Evolutionary conservation across 495 filamentous ascomycete genomes (phyloP).

Genomic region (Penicillium steckii): DNA sequence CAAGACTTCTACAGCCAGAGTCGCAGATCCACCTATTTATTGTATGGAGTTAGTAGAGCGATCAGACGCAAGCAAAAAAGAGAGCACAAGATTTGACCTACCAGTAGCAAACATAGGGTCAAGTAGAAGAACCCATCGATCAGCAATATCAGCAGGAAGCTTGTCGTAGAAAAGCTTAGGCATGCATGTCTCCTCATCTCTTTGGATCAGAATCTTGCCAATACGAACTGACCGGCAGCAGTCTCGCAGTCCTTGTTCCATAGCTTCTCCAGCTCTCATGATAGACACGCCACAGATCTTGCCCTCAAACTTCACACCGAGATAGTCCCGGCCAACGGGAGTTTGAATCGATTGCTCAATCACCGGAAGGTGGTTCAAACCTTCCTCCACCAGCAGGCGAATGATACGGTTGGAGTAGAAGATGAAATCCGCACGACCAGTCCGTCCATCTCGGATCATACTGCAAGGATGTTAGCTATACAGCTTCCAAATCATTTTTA

Average conservation of each 20-base stretch:
- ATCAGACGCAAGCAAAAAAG: background rate
- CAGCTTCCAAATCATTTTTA: background rate
- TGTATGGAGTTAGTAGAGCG: conserved; percentile 7
- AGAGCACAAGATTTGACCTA: conserved; percentile 37
- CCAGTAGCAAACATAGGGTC: conserved; percentile 99
- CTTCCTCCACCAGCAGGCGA: conserved; percentile 95
- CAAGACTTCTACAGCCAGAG: conserved; percentile 92
- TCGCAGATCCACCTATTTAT: conserved; percentile 79
- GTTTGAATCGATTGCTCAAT: conserved; percentile 85
- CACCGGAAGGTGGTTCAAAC: conserved; percentile 92
- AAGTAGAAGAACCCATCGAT: conserved; percentile 90
- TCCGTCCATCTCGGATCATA: conserved; percentile 91
- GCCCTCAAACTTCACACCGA: conserved; percentile 91
- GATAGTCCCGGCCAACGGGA: conserved; percentile 83
- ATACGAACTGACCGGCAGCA: conserved; percentile 96
- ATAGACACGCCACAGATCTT: conserved; percentile 99
- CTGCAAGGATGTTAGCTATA: conserved; percentile 49
- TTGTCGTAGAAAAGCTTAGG: conserved; percentile 97
- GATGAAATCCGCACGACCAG: conserved; percentile 91
- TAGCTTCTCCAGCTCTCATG: conserved; percentile 96
- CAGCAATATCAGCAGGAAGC: conserved; percentile 86
- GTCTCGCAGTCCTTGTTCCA: conserved; percentile 95
- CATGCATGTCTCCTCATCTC: conserved; percentile 90
- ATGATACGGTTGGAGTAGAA: conserved; percentile 99
- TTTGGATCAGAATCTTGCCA: conserved; percentile 96